Evolutionary conservation across 805 yeast genomes (phyloP).

Genomic region (Candida chauliodis): DNA sequence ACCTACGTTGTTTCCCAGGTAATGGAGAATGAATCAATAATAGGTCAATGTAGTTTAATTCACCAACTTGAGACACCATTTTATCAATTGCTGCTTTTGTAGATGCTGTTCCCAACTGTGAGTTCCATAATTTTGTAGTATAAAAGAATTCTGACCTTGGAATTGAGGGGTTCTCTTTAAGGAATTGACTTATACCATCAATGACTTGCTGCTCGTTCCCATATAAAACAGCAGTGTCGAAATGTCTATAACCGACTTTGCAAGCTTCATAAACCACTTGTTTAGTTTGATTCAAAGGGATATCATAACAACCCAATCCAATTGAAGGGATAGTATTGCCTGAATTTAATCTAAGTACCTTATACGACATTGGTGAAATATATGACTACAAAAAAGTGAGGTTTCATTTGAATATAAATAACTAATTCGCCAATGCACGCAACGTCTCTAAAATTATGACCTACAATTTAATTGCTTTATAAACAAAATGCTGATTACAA

Average conservation of each 20-base stretch:
- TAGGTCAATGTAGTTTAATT: slow-evolving; percentile 67
- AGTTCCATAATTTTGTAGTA: slow-evolving; percentile 74
- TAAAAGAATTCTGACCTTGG: slow-evolving; percentile 32
- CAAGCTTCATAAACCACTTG: slow-evolving; percentile 55
- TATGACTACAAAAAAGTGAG: no score
- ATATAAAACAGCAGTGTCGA: slow-evolving; percentile 73
- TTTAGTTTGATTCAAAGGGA: slow-evolving; percentile 29
- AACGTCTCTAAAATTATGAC: no score
- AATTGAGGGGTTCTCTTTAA: slow-evolving; percentile 29
- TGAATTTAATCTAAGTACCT: slow-evolving; percentile 21
- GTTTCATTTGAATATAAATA: no score
- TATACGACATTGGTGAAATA: slow-evolving; percentile 8
- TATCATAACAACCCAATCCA: slow-evolving; percentile 50
- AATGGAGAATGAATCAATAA: slow-evolving; percentile 61
- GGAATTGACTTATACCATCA: slow-evolving; percentile 47
- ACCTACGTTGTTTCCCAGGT: slow-evolving; percentile 37
- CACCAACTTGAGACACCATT: slow-evolving; percentile 43
- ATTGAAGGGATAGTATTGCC: slow-evolving; percentile 41
- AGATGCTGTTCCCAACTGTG: slow-evolving; percentile 53
- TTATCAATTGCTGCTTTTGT: slow-evolving; percentile 58
- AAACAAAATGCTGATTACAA: no score
- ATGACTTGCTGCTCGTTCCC: slow-evolving; percentile 69
- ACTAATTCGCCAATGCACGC: no score
- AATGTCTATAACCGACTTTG: slow-evolving; percentile 63
- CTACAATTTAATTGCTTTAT: no score